Evolutionary conservation across 257 asterid species (phyloP).

Genomic region (Galeopsis tetrahit): DNA sequence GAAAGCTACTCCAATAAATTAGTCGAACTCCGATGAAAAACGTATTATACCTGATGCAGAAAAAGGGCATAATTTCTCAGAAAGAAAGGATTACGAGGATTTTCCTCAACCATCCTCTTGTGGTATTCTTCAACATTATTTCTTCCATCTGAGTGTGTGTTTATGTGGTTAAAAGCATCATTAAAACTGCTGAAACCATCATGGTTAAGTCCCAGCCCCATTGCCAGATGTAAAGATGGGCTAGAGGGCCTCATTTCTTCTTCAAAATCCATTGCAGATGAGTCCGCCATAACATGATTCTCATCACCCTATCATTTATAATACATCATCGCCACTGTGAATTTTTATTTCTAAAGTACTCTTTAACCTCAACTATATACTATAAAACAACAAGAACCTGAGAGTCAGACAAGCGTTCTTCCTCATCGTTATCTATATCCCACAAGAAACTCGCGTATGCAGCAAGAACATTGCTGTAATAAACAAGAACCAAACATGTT

Average conservation of each 20-base stretch:
- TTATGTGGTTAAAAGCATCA: slow-evolving; percentile 24
- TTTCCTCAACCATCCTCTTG: slow-evolving; percentile 64
- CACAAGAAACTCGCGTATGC: slow-evolving; percentile 84
- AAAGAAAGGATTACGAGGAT: slow-evolving; percentile 60
- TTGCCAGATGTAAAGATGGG: slow-evolving; percentile 75
- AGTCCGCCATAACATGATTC: slow-evolving; percentile 28
- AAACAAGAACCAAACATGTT: slow-evolving; percentile 31
- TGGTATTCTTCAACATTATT: slow-evolving; percentile 50
- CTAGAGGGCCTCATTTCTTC: slow-evolving; percentile 62
- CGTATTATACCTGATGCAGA: slow-evolving; percentile 57
- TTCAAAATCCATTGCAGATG: slow-evolving; percentile 29
- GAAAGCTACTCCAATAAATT: background rate
- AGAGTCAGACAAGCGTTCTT: slow-evolving; percentile 39
- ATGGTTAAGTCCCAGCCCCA: slow-evolving; percentile 63
- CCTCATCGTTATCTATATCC: slow-evolving; percentile 64
- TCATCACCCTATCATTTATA: slow-evolving; percentile 49
- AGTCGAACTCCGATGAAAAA: background rate
- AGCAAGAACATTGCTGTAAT: slow-evolving; percentile 72
- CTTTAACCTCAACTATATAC: slow-evolving; percentile 7
- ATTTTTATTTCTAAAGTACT: background rate
- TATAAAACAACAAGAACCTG: slow-evolving; percentile 44
- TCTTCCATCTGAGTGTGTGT: slow-evolving; percentile 33
- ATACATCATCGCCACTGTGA: slow-evolving; percentile 9
- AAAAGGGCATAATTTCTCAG: slow-evolving; percentile 62
- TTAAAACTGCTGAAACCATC: slow-evolving; percentile 35